Conservation (phyloP, 2,329 filamentous ascomycete genomes). For the Cercospora janseana region DNA sequence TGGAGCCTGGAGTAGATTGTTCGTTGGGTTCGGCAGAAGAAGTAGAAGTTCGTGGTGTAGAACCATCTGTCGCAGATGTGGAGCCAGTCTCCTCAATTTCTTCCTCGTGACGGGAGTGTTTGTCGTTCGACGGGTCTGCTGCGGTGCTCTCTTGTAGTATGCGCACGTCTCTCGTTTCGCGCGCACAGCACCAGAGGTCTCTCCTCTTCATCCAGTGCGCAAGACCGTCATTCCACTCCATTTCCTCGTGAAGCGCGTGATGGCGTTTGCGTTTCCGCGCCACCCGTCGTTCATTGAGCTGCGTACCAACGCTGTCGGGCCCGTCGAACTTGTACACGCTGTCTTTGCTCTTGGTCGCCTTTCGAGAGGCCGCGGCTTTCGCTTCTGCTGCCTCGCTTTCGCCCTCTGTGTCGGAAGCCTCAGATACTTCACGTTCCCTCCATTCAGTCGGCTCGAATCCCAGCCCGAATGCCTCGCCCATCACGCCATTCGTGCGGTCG, state of each 20-base stretch:
- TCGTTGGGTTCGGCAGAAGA: constrained; percentile 30
- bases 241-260: constrained; percentile 43
- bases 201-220: constrained; percentile 74
- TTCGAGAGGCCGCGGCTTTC: constrained; percentile 7
- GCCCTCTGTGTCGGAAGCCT: constrained; percentile 31
- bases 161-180: constrained; percentile 46
- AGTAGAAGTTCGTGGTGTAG: constrained; percentile 41
- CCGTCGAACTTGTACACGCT: constrained; percentile 44
- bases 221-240: constrained; percentile 74
- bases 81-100: constrained; percentile 32
- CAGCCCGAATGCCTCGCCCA: constrained; percentile 22
- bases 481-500: constrained; percentile 11
- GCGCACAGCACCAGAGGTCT: constrained; percentile 81
- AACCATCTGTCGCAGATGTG: constrained; percentile 16
- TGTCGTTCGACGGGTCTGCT: neutral
- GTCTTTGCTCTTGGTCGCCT: constrained; percentile 22
- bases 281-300: constrained; percentile 32
- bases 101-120: neutral
- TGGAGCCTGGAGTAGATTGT: constrained; percentile 23
- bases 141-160: constrained; percentile 2
- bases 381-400: constrained; percentile 28
- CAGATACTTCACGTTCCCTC: constrained; percentile 46
- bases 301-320: constrained; percentile 45
- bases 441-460: constrained; percentile 42
- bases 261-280: constrained; percentile 42